Base-by-base conservation (phyloP, 768 basidiomycete genomes). In the Fomitopsis pulvina region DNA sequence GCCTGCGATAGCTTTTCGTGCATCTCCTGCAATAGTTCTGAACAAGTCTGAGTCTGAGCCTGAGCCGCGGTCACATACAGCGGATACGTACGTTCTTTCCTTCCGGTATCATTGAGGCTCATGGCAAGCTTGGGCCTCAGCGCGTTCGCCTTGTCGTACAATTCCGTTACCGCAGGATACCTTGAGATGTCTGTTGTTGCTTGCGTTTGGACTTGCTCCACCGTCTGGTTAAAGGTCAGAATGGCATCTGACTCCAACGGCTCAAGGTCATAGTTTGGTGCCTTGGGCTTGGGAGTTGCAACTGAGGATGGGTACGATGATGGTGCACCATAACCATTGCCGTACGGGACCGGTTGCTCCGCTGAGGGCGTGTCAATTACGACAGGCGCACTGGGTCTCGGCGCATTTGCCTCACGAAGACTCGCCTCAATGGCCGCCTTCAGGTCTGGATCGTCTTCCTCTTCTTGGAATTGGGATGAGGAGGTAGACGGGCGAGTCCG, bases 401-500 rank as follows among this genome's bases (percentile, higher is more conserved):
- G 85, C 10, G 87, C 83, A 51, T 75, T 81, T 2, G 79, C 84
- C 59, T 99, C 96, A n/a, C 83, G 76, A 53, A 99, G 66, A 62
- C 88, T 92, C 0, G 96, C 96, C 62, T 97, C 92, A 45, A 99
- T 99, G 0, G 96, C 96, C 18, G 95, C 89, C 51, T 76, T 80
- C 18, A 99, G 72, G 51, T 98, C 93, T 10, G 88, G 87, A 65
- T 99, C 95, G 2, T 95, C 88, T 27, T 95, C 94, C 10, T 91
- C 87, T 10, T 74, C 80, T 2, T 65, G 57, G 1, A 12, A 52
- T 26, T 26, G 68, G 61, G 41, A 50, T 44, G 54, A 41, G 27
- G 46, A 42, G 53, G 45, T 52, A 46, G 74, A 67, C 14, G 75
- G 77, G 45, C 74, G 76, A 48, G 63, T 68, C 41, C 73, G 70